Evolutionary conservation across 768 basidiomycete species (phyloP), one percentile per base, ranked within the genome.

Genomic region (Boletus pseudopeckii): DNA sequence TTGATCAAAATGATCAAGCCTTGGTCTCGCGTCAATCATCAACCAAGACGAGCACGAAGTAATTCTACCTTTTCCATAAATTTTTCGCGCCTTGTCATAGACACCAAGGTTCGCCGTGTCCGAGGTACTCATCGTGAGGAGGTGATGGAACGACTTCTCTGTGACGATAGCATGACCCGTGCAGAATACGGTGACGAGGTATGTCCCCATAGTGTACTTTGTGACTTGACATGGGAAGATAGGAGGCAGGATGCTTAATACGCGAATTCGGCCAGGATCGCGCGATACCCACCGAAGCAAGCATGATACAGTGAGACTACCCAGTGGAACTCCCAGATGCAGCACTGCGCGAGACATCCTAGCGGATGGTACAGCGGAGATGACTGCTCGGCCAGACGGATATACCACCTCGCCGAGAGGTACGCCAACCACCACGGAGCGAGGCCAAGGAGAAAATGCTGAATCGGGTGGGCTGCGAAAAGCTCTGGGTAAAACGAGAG

Each of bases 251-350:
- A 9, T 4, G 11, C 17, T 53, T 6, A 36, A 26, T 3, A n/a
- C 2, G 17, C 18, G 5, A 8, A 45, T 17, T 38, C 28, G 7
- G 8, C 20, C n/a, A 4, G 17, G 24, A 47, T 2, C 0, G 28
- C 7, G 24, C 1, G 28, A 22, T 24, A 43, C 64, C 3, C 24
- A 65, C 64, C 52, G 26, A 66, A 67, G 50, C 53, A 47, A 26
- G 63, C 65, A 15, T 55, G 48, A 47, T 67, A 66, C 0, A 58
- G 26, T 0, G 56, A 53, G 37, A 62, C 42, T 4, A 53, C 48
- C 63, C 60, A 67, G 26, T 66, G 65, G 26, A 67, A 53, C 9
- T 62, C 63, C 65, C 65, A 66, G 17, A 60, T 34, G 22, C 48
- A 60, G 32, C 63, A 66, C 38, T 67, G 66, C 0, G 55, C n/a